A percentile compares a stretch with the other conserved stretches of the same genome.
These are phyloP conservation scores for Melanomma pulvis-pyrius DNA, from an alignment of 495 filamentous ascomycete species.

Conservation along the genomic window DNA sequence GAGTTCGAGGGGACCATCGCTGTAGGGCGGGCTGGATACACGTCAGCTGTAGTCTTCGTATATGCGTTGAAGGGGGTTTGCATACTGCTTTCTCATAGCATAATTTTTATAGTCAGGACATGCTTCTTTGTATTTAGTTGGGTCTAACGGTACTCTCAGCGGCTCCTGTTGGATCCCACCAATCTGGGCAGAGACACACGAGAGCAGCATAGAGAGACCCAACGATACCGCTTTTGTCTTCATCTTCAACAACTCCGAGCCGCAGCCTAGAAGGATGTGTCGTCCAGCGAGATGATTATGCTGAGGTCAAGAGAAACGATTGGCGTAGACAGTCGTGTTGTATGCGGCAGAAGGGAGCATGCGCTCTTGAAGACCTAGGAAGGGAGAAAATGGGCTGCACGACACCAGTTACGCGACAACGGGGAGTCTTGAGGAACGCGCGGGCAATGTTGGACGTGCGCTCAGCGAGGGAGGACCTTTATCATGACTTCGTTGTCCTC, in stretches of 20 bases:
- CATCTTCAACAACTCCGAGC: not conserved
- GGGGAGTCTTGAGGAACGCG: not conserved
- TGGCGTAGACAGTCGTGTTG: too few relatives aligned
- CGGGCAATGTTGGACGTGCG: not conserved
- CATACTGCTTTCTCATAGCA: slow-evolving; percentile 52
- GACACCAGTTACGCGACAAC: not conserved
- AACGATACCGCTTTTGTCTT: not conserved
- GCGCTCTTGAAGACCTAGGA: not conserved
- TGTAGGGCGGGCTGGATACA: slow-evolving; percentile 66
- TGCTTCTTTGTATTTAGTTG: slow-evolving; percentile 45
- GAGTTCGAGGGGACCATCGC: slow-evolving; percentile 74
- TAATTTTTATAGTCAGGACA: slow-evolving; percentile 57
- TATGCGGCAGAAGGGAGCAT: not conserved
- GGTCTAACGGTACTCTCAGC: slow-evolving; percentile 27
- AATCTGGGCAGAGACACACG: slow-evolving; percentile 1
- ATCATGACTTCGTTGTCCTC: slow-evolving; percentile 17
- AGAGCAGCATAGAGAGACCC: slow-evolving; percentile 2
- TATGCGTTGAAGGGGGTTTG: not conserved
- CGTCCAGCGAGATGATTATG: not conserved
- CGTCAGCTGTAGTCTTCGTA: slow-evolving; percentile 9
- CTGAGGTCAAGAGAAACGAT: too few relatives aligned
- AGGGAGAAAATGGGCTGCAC: slow-evolving; percentile 1
- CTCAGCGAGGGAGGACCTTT: slow-evolving; percentile 16
- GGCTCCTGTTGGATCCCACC: slow-evolving; percentile 33
- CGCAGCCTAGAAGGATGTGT: not conserved